Conservation (phyloP, 257 asterid genomes). For the Catharanthus roseus region DNA sequence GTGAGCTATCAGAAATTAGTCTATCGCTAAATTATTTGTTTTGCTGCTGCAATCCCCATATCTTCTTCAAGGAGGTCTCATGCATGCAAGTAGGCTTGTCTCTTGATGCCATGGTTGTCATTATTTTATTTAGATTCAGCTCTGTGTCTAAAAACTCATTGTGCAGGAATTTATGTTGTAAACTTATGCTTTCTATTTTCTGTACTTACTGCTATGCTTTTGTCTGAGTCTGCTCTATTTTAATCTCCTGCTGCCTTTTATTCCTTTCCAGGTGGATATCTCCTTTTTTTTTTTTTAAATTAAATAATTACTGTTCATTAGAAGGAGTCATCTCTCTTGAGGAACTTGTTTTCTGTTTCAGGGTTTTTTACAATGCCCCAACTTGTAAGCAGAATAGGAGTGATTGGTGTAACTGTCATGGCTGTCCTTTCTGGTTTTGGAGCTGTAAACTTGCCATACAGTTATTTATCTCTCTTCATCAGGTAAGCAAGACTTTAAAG, state of each 20-base stretch:
- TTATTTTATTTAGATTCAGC: not conserved
- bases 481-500: constrained; percentile 43
- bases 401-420: constrained; percentile 95
- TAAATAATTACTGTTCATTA: not conserved
- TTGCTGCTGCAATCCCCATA: no score
- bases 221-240: not conserved
- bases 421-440: constrained; percentile 97
- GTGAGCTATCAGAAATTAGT: not conserved
- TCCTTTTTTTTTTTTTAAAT: not conserved
- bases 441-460: constrained; percentile 96
- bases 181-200: not conserved
- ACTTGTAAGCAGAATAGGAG: constrained; percentile 97
- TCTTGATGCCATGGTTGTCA: not conserved
- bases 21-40: no score
- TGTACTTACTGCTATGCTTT: not conserved
- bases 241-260: not conserved
- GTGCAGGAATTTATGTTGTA: no score
- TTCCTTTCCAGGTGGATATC: not conserved
- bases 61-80: not conserved
- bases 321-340: not conserved
- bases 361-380: constrained; percentile 97
- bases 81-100: not conserved
- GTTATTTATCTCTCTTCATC: constrained; percentile 92
- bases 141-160: not conserved
- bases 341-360: constrained; percentile 25